These are phyloP conservation scores for Ophiocordyceps sinensis DNA, from an alignment of 2,329 filamentous ascomycete genomes.

Conservation along the genomic window DNA sequence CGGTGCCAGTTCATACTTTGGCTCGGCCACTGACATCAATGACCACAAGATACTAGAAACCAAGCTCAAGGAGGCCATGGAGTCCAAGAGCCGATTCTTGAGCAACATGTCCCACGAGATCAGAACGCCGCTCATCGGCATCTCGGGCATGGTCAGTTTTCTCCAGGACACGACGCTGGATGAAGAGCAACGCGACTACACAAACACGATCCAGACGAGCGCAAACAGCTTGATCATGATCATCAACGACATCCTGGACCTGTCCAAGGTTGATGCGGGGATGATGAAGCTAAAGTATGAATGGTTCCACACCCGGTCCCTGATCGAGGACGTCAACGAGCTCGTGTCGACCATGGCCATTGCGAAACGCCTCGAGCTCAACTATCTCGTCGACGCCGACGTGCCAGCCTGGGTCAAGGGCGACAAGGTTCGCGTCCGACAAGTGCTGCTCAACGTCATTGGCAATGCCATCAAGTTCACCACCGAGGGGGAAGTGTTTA, in stretches of 20 bases:
- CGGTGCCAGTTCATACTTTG: constrained; percentile 85
- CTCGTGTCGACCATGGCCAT: constrained; percentile 89
- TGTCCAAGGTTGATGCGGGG: constrained; percentile 90
- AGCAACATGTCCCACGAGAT: constrained; percentile 99
- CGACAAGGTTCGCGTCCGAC: constrained; percentile 83
- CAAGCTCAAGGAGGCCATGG: constrained; percentile 93
- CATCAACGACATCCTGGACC: constrained; percentile 91
- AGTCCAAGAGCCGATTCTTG: constrained; percentile 87
- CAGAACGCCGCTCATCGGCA: constrained; percentile 84
- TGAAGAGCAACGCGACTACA: constrained; percentile 84
- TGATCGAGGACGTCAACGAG: constrained; percentile 95
- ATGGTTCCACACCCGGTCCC: constrained; percentile 84
- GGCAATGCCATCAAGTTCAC: constrained; percentile 99
- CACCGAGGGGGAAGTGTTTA: constrained; percentile 77
- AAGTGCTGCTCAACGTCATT: constrained; percentile 88
- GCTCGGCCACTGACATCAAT: constrained; percentile 95
- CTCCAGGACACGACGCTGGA: constrained; percentile 80
- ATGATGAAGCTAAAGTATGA: constrained; percentile 93
- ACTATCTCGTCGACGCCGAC: constrained; percentile 80
- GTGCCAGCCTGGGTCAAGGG: constrained; percentile 92
- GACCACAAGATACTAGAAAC: constrained; percentile 88
- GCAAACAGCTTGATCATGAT: constrained; percentile 87
- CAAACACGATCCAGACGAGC: constrained; percentile 90
- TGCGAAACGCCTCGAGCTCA: constrained; percentile 84
- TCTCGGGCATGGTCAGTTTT: constrained; percentile 94